Conservation (phyloP, 208 protist species). For the Sergeia podlipaevii region DNA sequence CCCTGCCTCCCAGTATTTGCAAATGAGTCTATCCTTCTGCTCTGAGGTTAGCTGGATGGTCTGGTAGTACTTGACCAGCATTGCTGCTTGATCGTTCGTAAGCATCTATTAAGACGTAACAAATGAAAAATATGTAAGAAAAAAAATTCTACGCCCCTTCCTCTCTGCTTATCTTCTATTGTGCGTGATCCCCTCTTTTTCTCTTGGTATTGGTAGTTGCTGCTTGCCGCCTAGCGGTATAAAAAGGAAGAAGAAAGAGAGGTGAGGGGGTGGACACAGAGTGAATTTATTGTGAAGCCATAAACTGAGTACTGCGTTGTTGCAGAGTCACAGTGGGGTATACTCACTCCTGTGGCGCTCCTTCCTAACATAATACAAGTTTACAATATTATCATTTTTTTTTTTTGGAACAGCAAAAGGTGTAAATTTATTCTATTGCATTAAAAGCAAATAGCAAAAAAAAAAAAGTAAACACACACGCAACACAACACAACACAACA, state of each 20-base stretch:
- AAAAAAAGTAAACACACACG: too few relatives aligned
- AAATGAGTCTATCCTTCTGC: conserved; percentile 61
- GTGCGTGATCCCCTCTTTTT: neutral
- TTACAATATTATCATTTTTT: too few relatives aligned
- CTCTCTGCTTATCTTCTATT: neutral
- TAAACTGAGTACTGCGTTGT: neutral
- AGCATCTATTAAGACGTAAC: conserved; percentile 27
- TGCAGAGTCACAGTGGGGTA: too few relatives aligned
- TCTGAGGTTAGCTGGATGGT: conserved; percentile 48
- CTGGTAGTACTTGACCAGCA: conserved; percentile 67
- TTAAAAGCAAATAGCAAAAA: too few relatives aligned
- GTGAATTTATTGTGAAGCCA: neutral
- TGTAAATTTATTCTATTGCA: too few relatives aligned
- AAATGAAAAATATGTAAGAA: conserved; percentile 1
- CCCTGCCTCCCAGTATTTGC: conserved; percentile 73
- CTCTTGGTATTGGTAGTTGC: neutral
- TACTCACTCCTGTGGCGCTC: too few relatives aligned
- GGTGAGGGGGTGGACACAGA: conserved; percentile 4
- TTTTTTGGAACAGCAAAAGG: too few relatives aligned
- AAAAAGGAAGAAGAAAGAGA: conserved; percentile 1
- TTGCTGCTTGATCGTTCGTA: conserved; percentile 47
- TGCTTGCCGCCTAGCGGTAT: neutral
- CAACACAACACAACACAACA: too few relatives aligned
- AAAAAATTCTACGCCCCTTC: neutral
- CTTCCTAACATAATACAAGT: too few relatives aligned